Base-by-base conservation (phyloP, 257 asterid species). In the Ligustrum vulgare region DNA sequence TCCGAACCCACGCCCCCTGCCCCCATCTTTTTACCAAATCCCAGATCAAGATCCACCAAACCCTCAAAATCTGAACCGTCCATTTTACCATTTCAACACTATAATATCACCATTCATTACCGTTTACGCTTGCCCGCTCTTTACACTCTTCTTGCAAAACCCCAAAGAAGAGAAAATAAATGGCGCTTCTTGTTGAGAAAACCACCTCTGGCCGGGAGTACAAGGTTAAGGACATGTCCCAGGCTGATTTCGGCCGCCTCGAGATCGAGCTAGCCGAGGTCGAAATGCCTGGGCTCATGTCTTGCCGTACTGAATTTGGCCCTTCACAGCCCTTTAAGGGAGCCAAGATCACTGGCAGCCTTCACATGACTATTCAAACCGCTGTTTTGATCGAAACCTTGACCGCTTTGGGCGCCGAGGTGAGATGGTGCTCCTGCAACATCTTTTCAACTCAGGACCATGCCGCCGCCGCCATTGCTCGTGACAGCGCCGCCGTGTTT, bases 341-440 rank as follows among this genome's bases (percentile, higher is more conserved):
- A 56, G 64, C 64, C 28, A n/a, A n/a, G 64, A 56, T 56, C 28
- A 56, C 64, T 22, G 64, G 64, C 23, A 56, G 64, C 28, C 64
- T 56, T 56, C 64, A 56, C 64, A 56, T 56, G 64, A 56, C 64
- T 6, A 56, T 56, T n/a, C 64, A 56, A 56, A 56, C 64, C 31
- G 64, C 64, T n/a, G 64, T 56, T 8, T n/a, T 56, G 64, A 56
- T 56, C 23, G 64, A 56, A 56, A 56, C 64, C 64, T 22, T 56
- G 28, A 56, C 64, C 64, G 64, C 64, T 56, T 56, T 56, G 64
- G 64, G 64, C 31, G 64, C 64, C 28, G 64, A 56, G 64, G 64
- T 56, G 28, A 56, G 64, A 56, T 56, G 64, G 64, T 56, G 64
- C 64, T 56, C 64, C 28, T 56, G 64, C 15, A 56, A 56, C 64